Conservation (phyloP, 108 stramenopile species). For the Chaetoceros muelleri region DNA sequence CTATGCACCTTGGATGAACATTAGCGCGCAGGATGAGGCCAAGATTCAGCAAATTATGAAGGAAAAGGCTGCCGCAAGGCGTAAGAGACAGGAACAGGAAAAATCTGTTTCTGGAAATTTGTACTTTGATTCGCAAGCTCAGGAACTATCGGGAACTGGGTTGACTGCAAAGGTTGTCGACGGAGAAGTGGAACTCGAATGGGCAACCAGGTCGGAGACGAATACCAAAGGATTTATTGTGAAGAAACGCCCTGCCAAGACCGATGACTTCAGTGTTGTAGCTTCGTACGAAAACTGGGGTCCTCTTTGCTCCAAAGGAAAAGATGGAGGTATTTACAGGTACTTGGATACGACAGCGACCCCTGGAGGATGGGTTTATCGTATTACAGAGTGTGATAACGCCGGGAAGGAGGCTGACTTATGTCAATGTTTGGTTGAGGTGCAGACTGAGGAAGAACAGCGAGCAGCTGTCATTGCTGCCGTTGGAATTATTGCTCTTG, state of each 20-base stretch:
- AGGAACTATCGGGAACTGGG: constrained; percentile 76
- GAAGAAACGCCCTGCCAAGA: constrained; percentile 76
- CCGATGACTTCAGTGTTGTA: constrained; percentile 53
- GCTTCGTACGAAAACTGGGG: constrained; percentile 68
- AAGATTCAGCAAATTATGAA: constrained; percentile 54
- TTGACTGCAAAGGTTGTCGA: constrained; percentile 57
- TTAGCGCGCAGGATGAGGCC: constrained; percentile 55
- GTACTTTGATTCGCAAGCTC: constrained; percentile 62
- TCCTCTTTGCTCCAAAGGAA: constrained; percentile 59
- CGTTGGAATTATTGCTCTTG: constrained; percentile 51
- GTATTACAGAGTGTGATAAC: constrained; percentile 67
- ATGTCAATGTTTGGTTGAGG: constrained; percentile 77
- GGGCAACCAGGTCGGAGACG: constrained; percentile 64
- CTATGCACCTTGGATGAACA: constrained; percentile 88
- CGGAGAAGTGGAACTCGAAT: constrained; percentile 71
- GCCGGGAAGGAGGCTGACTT: constrained; percentile 63
- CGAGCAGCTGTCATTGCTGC: constrained; percentile 67
- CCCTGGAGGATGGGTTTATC: constrained; percentile 86
- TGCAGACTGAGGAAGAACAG: constrained; percentile 83
- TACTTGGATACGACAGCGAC: constrained; percentile 45
- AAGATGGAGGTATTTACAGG: constrained; percentile 65
- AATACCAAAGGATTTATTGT: constrained; percentile 74
- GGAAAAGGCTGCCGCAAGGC: constrained; percentile 61
- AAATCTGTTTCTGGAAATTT: constrained; percentile 48
- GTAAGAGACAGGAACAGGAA: constrained; percentile 54